These are phyloP conservation scores for Sanghuangporus sanghuang DNA, from an alignment of 1,284 basidiomycete genomes.

Conservation along the genomic window DNA sequence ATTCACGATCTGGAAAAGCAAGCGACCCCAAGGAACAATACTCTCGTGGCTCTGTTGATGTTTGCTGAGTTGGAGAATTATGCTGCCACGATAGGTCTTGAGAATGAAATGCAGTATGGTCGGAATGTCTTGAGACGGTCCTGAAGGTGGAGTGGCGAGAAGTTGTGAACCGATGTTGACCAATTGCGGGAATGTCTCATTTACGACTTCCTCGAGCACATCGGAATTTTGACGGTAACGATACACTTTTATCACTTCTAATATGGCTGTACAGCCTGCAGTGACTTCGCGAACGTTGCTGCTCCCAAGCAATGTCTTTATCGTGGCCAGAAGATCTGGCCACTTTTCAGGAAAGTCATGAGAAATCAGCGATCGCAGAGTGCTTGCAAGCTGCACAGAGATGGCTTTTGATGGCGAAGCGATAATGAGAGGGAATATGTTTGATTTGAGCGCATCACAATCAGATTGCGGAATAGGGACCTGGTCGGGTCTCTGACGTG, in stretches of 20 bases:
- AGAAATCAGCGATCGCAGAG: slow-evolving; percentile 64
- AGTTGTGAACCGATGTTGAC: slow-evolving; percentile 64
- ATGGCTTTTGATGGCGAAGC: slow-evolving; percentile 61
- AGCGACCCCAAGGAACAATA: slow-evolving; percentile 78
- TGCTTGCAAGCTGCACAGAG: slow-evolving; percentile 67
- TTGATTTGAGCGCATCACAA: slow-evolving; percentile 59
- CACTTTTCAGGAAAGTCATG: slow-evolving; percentile 75
- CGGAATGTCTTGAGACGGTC: slow-evolving; percentile 60
- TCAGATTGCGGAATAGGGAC: slow-evolving; percentile 59
- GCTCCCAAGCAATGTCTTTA: slow-evolving; percentile 60
- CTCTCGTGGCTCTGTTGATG: slow-evolving; percentile 73
- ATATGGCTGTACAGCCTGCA: slow-evolving; percentile 69
- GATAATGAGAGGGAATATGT: slow-evolving; percentile 65
- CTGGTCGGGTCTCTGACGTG: slow-evolving; percentile 48
- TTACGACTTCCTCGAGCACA: slow-evolving; percentile 52
- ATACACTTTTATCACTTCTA: slow-evolving; percentile 75
- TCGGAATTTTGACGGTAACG: slow-evolving; percentile 61
- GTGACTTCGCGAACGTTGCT: slow-evolving; percentile 65
- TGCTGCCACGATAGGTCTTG: slow-evolving; percentile 78
- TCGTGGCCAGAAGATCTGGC: slow-evolving; percentile 57
- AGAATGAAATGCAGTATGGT: slow-evolving; percentile 77
- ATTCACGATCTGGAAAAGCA: slow-evolving; percentile 75
- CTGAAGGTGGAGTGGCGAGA: slow-evolving; percentile 52
- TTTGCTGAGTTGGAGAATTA: slow-evolving; percentile 60
- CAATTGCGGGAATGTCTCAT: slow-evolving; percentile 66